These are phyloP conservation scores for Aplosporella prunicola DNA, from an alignment of 2,329 filamentous ascomycete species.

Conservation along the genomic window DNA sequence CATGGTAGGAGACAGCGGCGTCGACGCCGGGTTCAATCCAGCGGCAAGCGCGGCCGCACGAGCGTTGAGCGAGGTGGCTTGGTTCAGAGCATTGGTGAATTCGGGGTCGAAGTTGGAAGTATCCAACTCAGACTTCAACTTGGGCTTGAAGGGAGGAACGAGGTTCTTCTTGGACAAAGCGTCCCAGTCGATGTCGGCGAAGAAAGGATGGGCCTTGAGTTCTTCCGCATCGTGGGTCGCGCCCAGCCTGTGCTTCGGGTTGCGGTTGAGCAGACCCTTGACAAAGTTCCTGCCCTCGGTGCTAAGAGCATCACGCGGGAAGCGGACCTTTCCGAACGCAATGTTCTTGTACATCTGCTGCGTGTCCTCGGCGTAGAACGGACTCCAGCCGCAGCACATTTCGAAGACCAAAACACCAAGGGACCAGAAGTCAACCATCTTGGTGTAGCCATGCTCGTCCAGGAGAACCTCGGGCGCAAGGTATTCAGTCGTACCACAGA, in stretches of 20 bases:
- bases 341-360: slow-evolving; percentile 99
- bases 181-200: slow-evolving; percentile 87
- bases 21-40: slow-evolving; percentile 74
- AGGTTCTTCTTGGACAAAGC: slow-evolving; percentile 82
- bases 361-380: slow-evolving; percentile 97
- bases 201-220: slow-evolving; percentile 90
- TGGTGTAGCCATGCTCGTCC: slow-evolving; percentile 95
- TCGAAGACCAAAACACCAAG: slow-evolving; percentile 95
- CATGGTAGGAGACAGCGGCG: slow-evolving; percentile 85
- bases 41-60: slow-evolving; percentile 77
- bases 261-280: slow-evolving; percentile 92
- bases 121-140: slow-evolving; percentile 89
- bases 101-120: slow-evolving; percentile 98
- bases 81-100: slow-evolving; percentile 89
- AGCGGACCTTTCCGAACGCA: slow-evolving; percentile 94
- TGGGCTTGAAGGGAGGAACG: slow-evolving; percentile 94
- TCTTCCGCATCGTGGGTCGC: slow-evolving; percentile 88
- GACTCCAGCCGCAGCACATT: slow-evolving; percentile 99
- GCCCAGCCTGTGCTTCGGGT: slow-evolving; percentile 88
- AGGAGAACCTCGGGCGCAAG: slow-evolving; percentile 89
- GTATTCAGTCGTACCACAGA: slow-evolving; percentile 97
- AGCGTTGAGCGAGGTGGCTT: slow-evolving; percentile 73
- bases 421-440: slow-evolving; percentile 99
- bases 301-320: slow-evolving; percentile 87
- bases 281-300: slow-evolving; percentile 96